Evolutionary conservation across 495 filamentous ascomycete species (phyloP).

Genomic region (Margaritispora aquatica): DNA sequence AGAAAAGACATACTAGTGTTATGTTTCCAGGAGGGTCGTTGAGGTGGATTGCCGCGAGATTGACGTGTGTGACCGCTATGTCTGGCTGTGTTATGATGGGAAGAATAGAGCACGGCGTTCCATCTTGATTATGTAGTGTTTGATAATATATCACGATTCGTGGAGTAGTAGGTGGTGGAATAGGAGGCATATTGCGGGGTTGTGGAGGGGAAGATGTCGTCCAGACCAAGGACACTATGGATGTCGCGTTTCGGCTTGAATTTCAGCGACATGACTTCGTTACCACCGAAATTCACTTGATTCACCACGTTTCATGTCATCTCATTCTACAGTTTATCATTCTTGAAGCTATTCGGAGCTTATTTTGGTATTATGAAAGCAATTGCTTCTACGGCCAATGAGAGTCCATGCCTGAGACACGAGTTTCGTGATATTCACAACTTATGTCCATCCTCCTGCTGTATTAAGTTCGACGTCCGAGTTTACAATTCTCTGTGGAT

Average conservation of each 20-base stretch:
- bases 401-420: background rate
- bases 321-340: background rate
- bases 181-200: constrained; percentile 25
- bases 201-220: background rate
- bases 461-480: background rate
- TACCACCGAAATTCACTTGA: background rate
- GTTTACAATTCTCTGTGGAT: background rate
- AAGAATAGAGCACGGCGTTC: constrained; percentile 59
- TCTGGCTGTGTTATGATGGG: constrained; percentile 53
- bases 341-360: background rate
- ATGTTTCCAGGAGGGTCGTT: constrained; percentile 54
- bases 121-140: constrained; percentile 55
- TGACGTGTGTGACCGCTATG: constrained; percentile 60
- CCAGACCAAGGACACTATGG: background rate
- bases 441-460: background rate
- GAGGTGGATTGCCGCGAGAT: constrained; percentile 75
- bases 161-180: constrained; percentile 28
- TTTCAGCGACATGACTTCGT: background rate
- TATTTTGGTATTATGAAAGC: background rate
- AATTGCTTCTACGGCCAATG: background rate
- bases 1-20: constrained; percentile 35
- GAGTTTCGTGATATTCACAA: background rate
- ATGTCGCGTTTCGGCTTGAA: background rate
- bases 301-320: background rate
- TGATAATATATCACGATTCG: constrained; percentile 68